Evolutionary conservation across 1,284 basidiomycete species (phyloP).

Genomic region (Trichosporon ovoides): DNA sequence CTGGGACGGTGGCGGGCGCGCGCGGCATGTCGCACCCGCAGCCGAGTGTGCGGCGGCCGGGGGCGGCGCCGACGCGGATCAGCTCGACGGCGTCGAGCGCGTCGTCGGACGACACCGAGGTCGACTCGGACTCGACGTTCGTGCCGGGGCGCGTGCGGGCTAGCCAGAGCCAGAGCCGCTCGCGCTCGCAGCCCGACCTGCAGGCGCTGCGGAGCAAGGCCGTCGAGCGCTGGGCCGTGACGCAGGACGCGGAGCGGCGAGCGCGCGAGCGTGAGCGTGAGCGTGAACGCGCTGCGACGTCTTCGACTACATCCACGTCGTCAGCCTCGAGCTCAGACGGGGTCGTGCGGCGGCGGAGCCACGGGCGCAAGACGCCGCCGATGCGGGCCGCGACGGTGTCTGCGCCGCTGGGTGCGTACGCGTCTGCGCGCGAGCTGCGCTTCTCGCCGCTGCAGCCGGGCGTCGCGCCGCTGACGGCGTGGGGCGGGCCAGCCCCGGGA

Average conservation of each 20-base stretch:
- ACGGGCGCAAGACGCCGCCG: slow-evolving; percentile 24
- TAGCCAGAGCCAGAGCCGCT: slow-evolving; percentile 23
- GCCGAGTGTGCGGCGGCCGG: neutral
- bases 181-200: slow-evolving; percentile 41
- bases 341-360: slow-evolving; percentile 14
- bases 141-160: slow-evolving; percentile 24
- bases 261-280: neutral
- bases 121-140: slow-evolving; percentile 36
- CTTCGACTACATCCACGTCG: no score
- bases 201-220: slow-evolving; percentile 30
- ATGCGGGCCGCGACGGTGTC: neutral
- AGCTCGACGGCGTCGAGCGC: slow-evolving; percentile 5
- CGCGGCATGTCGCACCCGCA: neutral
- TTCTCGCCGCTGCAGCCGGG: neutral
- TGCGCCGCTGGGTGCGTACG: neutral
- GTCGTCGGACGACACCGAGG: slow-evolving; percentile 27
- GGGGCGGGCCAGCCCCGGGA: no score
- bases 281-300: no score
- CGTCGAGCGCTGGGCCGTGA: slow-evolving; percentile 33
- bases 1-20: neutral
- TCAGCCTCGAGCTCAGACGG: no score
- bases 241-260: slow-evolving; percentile 6
- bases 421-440: neutral
- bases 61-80: neutral
- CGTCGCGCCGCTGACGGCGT: neutral